Conservation (phyloP, 441 rosid genomes). For the Eruca vesicaria region DNA sequence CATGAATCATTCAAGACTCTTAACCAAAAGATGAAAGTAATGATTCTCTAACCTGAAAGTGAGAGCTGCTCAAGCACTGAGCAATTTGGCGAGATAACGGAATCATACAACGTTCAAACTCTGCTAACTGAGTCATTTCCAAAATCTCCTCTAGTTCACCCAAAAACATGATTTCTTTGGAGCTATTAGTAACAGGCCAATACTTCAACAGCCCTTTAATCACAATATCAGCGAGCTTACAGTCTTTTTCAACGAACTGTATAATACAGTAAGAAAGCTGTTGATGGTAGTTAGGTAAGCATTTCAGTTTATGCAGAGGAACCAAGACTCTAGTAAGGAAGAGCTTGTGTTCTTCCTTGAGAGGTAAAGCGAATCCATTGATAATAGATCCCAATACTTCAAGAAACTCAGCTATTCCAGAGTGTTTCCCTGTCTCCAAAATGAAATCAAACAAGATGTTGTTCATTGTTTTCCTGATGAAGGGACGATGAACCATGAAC, state of each 20-base stretch:
- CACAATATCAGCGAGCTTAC: conserved; percentile 75
- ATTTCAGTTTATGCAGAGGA: conserved; percentile 85
- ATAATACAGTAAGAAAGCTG: conserved; percentile 76
- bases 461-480: conserved; percentile 81
- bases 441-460: conserved; percentile 71
- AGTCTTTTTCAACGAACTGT: conserved; percentile 87
- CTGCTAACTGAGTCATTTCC: conserved; percentile 71
- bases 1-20: conserved; percentile 14
- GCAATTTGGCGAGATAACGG: conserved; percentile 73
- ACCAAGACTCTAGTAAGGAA: conserved; percentile 69
- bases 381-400: conserved; percentile 87
- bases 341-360: conserved; percentile 86
- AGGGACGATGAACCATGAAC: conserved; percentile 93
- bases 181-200: conserved; percentile 86
- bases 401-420: conserved; percentile 50
- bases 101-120: conserved; percentile 78
- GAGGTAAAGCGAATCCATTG: conserved; percentile 84
- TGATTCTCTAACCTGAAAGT: conserved; percentile 60
- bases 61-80: conserved; percentile 72
- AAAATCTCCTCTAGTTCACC: conserved; percentile 79
- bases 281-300: conserved; percentile 77
- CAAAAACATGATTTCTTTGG: conserved; percentile 89
- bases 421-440: conserved; percentile 56
- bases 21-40: neutral
- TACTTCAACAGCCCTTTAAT: conserved; percentile 75